phyloP scores from a whole-genome alignment of 2,329 filamentous ascomycete genomes.

The Ascomycota sp. region DNA sequence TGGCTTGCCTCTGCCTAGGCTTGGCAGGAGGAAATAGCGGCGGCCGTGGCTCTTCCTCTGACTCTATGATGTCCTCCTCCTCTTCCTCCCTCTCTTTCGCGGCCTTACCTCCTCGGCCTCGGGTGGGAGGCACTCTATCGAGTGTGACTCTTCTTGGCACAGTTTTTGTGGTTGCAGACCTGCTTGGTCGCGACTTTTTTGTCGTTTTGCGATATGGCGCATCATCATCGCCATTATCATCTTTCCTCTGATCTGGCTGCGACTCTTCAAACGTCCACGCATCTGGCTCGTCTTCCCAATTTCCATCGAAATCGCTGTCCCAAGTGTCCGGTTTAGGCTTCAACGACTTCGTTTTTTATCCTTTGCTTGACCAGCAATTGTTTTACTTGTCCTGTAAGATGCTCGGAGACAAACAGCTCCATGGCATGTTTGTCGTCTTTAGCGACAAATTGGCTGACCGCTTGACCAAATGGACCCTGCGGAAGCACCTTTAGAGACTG shows the following conservation, averaged over 20 bases:
- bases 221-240: slow-evolving; percentile 1
- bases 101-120: slow-evolving; percentile 17
- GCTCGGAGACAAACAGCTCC: slow-evolving; percentile 58
- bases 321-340: slow-evolving; percentile 63
- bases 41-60: slow-evolving; percentile 23
- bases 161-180: slow-evolving; percentile 3
- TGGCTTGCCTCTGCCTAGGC: slow-evolving; percentile 6
- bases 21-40: slow-evolving; percentile 16
- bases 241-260: slow-evolving; percentile 5
- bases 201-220: slow-evolving; percentile 12
- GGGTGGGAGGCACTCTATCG: slow-evolving; percentile 18
- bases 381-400: slow-evolving; percentile 48
- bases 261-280: slow-evolving; percentile 21
- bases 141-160: slow-evolving; percentile 18
- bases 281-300: slow-evolving; percentile 63
- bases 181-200: slow-evolving; percentile 10
- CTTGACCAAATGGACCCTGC: slow-evolving; percentile 80
- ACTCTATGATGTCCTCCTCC: slow-evolving; percentile 31
- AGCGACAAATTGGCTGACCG: slow-evolving; percentile 78
- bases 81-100: slow-evolving; percentile 17
- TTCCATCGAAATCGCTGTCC: slow-evolving; percentile 78
- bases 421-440: slow-evolving; percentile 92
- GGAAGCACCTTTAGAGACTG: slow-evolving; percentile 86
- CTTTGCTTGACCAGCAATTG: slow-evolving; percentile 32
- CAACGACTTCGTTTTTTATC: slow-evolving; percentile 24